These are phyloP conservation scores for Scutellaria barbata DNA, from an alignment of 257 asterid species.

Conservation along the genomic window DNA sequence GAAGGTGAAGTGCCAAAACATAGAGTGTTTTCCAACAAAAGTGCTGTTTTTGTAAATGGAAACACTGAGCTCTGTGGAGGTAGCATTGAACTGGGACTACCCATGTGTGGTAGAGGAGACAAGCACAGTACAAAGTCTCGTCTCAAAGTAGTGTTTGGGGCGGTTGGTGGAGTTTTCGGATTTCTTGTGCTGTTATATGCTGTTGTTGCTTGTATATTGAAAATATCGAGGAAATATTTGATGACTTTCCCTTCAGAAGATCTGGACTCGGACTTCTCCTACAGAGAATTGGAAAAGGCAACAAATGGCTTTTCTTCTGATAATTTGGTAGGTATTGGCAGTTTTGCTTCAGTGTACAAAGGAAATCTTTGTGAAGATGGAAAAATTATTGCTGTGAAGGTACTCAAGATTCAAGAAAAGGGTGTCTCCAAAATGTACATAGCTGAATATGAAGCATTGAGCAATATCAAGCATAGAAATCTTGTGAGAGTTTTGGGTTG, in stretches of 20 bases:
- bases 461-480: slow-evolving; percentile 47
- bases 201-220: slow-evolving; percentile 16
- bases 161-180: slow-evolving; percentile 17
- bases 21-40: slow-evolving; percentile 44
- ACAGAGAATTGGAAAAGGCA: slow-evolving; percentile 34
- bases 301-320: slow-evolving; percentile 30
- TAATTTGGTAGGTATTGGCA: slow-evolving; percentile 27
- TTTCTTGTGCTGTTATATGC: background rate
- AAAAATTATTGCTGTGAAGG: slow-evolving; percentile 33
- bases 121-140: background rate
- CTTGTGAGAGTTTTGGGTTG: slow-evolving; percentile 39
- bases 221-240: background rate
- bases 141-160: slow-evolving; percentile 12
- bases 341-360: slow-evolving; percentile 30
- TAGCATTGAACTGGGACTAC: slow-evolving; percentile 30
- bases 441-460: slow-evolving; percentile 47
- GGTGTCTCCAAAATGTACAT: slow-evolving; percentile 47
- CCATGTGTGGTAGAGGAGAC: slow-evolving; percentile 22
- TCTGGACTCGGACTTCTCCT: slow-evolving; percentile 35
- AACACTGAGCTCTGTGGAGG: slow-evolving; percentile 50
- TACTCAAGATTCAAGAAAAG: slow-evolving; percentile 32
- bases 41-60: slow-evolving; percentile 37
- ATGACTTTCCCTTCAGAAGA: slow-evolving; percentile 19
- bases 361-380: slow-evolving; percentile 1
- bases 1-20: slow-evolving; percentile 45